Base-by-base conservation (phyloP, 306 rosid species). In the Quercus suber region DNA sequence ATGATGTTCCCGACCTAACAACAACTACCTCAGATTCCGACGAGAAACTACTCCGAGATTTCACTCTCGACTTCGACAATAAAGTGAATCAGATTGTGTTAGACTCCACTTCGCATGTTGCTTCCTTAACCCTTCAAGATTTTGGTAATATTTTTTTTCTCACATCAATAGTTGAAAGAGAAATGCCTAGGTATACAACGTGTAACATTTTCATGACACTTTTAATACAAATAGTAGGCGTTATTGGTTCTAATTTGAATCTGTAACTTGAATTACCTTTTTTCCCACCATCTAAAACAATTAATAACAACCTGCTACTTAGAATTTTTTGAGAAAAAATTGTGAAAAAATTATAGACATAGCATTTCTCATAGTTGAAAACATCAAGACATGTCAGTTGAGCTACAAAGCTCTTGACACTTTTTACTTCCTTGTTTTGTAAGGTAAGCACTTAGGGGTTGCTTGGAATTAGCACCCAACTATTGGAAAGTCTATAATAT, bases 61-160 rank as follows among this genome's bases (percentile, higher is more conserved):
- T 82, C 33, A 89, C 82, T 73, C 85, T 84, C 70, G 84, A 88
- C 56, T 52, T 94, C 52, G 84, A 94, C 97, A 80, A 17, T 56
- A 84, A 78, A 75, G 74, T 92, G 61, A 84, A 88, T 30, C 83
- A 85, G 73, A 77, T 89, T 79, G 86, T 86, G 27, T 86, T 91
- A 67, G 87, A 89, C 57, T 88, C 45, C 45, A 37, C 83, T 82
- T 88, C 91, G 5, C 86, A 85, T 56, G 78, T 82, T 65, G 83
- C 60, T 80, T 75, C 78, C 25, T 49, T 79, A 27, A 84, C 23
- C 33, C 76, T 76, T 77, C 80, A 82, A 49, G 91, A 90, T 77
- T 76, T 76, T 67, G 91, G 97, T 92, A 8, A 37, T 37, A 7
- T 35, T 5, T 37, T 37, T 37, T 37, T 37, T 37, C 45, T 37